These are phyloP conservation scores for Diaporthe sp. DNA, from an alignment of 2,329 filamentous ascomycete genomes.

Conservation along the genomic window DNA sequence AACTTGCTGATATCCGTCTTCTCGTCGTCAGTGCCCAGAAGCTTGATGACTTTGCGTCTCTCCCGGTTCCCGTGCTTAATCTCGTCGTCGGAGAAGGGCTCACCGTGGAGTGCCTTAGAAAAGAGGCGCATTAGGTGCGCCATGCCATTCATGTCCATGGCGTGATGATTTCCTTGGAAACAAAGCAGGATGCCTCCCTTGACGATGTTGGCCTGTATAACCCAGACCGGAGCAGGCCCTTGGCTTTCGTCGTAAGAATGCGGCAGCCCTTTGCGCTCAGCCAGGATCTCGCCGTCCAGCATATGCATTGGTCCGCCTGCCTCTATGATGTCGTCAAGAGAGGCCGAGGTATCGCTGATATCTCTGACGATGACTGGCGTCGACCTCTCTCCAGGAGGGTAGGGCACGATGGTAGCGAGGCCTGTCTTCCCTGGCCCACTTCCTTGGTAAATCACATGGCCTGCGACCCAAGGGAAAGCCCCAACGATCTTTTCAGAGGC, in stretches of 20 bases:
- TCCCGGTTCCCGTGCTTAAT: constrained; percentile 29
- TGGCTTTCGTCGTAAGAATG: constrained; percentile 28
- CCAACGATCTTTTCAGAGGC: constrained; percentile 24
- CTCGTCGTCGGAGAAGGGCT: constrained; percentile 17
- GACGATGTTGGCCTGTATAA: constrained; percentile 39
- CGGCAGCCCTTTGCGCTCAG: constrained; percentile 17
- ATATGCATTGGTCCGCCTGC: constrained; percentile 24
- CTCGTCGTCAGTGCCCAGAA: constrained; percentile 16
- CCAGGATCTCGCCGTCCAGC: constrained; percentile 21
- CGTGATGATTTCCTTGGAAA: constrained; percentile 37
- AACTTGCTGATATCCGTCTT: constrained; percentile 21
- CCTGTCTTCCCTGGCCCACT: constrained; percentile 21
- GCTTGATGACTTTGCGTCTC: constrained; percentile 14
- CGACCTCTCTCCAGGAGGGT: constrained; percentile 1
- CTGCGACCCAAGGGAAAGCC: constrained; percentile 27
- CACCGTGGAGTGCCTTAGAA: constrained; percentile 20
- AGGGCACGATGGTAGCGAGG: constrained; percentile 24
- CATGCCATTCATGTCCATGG: constrained; percentile 40
- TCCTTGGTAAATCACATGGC: constrained; percentile 30
- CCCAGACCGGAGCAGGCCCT: constrained; percentile 19
- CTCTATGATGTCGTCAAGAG: constrained; percentile 16
- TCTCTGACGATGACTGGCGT: constrained; percentile 21
- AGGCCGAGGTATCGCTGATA: neutral
- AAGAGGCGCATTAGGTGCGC: constrained; percentile 33
- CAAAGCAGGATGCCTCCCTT: constrained; percentile 37